These are phyloP conservation scores for Vanderwaltozyma tropicalis DNA, from an alignment of 805 yeast species.

Conservation along the genomic window DNA sequence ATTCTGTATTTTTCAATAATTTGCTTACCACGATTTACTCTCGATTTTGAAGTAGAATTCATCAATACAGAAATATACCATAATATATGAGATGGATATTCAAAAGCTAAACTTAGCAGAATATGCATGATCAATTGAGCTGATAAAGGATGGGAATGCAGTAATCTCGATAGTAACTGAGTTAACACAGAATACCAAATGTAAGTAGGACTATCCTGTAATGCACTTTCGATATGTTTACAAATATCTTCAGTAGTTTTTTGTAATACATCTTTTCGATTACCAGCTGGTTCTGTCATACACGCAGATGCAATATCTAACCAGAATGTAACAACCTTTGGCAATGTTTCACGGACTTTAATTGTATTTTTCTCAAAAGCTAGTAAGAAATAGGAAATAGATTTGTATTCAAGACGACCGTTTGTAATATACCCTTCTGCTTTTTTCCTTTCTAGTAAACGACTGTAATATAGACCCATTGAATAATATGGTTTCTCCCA, in stretches of 20 bases:
- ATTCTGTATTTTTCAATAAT: constrained; percentile 31
- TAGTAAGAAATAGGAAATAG: constrained; percentile 22
- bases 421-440: constrained; percentile 28
- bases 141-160: constrained; percentile 50
- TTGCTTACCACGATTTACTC: constrained; percentile 37
- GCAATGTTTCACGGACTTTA: constrained; percentile 72
- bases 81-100: constrained; percentile 75
- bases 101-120: constrained; percentile 42
- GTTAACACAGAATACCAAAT: constrained; percentile 79
- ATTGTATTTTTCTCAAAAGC: constrained; percentile 36
- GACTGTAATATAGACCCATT: constrained; percentile 69
- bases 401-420: constrained; percentile 22
- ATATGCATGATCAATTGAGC: constrained; percentile 47
- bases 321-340: constrained; percentile 88
- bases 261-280: constrained; percentile 22
- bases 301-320: constrained; percentile 50
- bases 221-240: constrained; percentile 36
- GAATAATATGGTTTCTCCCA: constrained; percentile 79
- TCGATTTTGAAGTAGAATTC: constrained; percentile 43
- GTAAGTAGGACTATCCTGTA: constrained; percentile 39
- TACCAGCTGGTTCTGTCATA: constrained; percentile 13
- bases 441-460: constrained; percentile 58
- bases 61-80: constrained; percentile 61
- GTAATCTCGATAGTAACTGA: constrained; percentile 71
- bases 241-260: constrained; percentile 38